These are phyloP conservation scores for Umbellularia californica DNA, from an alignment of 164 flowering plant genomes.

Conservation along the genomic window DNA sequence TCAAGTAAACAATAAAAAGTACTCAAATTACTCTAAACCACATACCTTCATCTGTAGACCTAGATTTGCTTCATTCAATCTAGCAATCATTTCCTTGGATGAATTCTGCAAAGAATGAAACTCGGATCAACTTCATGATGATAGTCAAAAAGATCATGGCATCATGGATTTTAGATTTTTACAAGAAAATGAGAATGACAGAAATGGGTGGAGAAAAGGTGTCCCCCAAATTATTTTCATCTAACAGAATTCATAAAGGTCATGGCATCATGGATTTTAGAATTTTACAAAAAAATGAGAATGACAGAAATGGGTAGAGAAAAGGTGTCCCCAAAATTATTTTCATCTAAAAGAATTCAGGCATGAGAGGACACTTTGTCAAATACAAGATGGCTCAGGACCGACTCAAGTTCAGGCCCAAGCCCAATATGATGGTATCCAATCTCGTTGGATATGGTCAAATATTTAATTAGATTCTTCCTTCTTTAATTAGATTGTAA, in stretches of 20 bases:
- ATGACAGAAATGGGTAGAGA: background rate
- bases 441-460: too few relatives aligned
- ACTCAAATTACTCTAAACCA: slow-evolving; percentile 9
- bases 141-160: background rate
- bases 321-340: background rate
- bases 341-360: background rate
- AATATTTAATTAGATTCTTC: too few relatives aligned
- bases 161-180: background rate
- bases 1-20: background rate
- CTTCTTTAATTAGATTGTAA: too few relatives aligned
- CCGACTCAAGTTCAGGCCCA: too few relatives aligned
- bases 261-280: background rate
- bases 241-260: background rate
- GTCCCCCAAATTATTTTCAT: background rate
- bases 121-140: background rate
- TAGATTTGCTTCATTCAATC: slow-evolving; percentile 38
- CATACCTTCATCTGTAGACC: slow-evolving; percentile 52
- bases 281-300: background rate
- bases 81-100: slow-evolving; percentile 35
- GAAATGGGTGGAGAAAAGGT: background rate
- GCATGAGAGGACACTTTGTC: background rate
- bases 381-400: too few relatives aligned
- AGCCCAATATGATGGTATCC: too few relatives aligned
- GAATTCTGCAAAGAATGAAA: slow-evolving; percentile 36
- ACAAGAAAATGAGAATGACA: background rate